Evolutionary conservation across 768 basidiomycete species (phyloP).

Genomic region (Cystofilobasidium capitatum): DNA sequence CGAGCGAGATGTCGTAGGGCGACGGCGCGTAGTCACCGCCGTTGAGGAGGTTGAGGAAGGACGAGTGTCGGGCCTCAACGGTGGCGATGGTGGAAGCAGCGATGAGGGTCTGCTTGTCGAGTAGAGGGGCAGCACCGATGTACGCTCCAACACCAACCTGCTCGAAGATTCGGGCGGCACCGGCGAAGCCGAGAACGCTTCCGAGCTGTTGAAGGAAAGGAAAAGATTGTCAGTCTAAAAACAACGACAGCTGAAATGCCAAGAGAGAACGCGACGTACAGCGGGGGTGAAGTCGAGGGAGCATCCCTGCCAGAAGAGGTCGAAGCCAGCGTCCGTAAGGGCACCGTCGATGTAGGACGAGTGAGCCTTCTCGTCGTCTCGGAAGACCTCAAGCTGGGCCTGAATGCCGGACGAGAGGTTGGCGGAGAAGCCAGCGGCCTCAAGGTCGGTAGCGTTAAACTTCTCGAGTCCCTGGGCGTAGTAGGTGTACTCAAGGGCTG

Average conservation of each 20-base stretch:
- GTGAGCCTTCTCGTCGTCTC: neutral
- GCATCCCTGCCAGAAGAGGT: neutral
- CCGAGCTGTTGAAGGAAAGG: neutral
- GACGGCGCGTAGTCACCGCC: conserved; percentile 51
- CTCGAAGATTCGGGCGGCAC: conserved; percentile 64
- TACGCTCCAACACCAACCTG: conserved; percentile 66
- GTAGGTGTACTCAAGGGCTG: conserved; percentile 52
- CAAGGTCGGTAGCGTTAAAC: conserved; percentile 58
- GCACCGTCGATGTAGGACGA: neutral
- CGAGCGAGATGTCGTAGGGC: conserved; percentile 64
- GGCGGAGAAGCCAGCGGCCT: conserved; percentile 54
- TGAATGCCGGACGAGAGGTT: conserved; percentile 50
- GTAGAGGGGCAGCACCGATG: conserved; percentile 58
- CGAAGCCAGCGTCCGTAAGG: neutral
- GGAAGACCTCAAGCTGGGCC: neutral
- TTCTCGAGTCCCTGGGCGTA: conserved; percentile 57
- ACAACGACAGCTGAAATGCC: too few relatives aligned
- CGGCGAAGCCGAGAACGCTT: conserved; percentile 49
- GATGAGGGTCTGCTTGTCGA: conserved; percentile 55
- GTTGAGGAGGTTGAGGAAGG: conserved; percentile 61
- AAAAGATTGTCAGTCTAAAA: too few relatives aligned
- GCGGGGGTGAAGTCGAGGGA: neutral
- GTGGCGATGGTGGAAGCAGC: conserved; percentile 67
- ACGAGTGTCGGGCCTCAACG: conserved; percentile 74
- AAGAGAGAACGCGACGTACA: too few relatives aligned